These are phyloP conservation scores for Colletotrichum salicis DNA, from an alignment of 2,329 filamentous ascomycete species.

Conservation along the genomic window DNA sequence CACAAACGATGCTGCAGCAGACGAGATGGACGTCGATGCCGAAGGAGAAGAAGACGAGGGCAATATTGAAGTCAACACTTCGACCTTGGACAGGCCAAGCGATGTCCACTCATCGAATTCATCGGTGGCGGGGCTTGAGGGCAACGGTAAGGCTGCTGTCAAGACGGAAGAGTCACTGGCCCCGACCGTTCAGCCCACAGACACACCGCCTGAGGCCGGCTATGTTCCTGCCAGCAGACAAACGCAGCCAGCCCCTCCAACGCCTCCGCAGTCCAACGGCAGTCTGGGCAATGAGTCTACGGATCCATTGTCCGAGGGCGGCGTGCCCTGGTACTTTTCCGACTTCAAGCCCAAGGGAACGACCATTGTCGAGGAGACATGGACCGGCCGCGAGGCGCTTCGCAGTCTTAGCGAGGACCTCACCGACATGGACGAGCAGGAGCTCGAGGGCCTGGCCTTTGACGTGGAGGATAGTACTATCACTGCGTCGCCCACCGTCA, in stretches of 20 bases:
- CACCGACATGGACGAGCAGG: conserved; percentile 92
- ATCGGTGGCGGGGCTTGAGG: conserved; percentile 42
- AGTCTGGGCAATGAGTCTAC: conserved; percentile 58
- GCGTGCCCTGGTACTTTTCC: conserved; percentile 88
- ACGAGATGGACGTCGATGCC: conserved; percentile 50
- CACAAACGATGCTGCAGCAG: conserved; percentile 46
- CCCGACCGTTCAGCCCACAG: conserved; percentile 45
- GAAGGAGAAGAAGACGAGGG: conserved; percentile 50
- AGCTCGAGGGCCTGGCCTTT: conserved; percentile 76
- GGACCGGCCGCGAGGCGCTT: conserved; percentile 75
- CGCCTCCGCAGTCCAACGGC: conserved; percentile 73
- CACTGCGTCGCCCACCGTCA: conserved; percentile 48
- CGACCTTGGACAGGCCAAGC: conserved; percentile 45
- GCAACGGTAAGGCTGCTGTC: conserved; percentile 36
- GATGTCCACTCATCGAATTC: conserved; percentile 40
- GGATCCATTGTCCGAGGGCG: conserved; percentile 75
- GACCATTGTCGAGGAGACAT: conserved; percentile 79
- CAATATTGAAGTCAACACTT: conserved; percentile 60
- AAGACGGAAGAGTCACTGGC: conserved; percentile 41
- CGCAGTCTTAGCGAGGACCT: conserved; percentile 83
- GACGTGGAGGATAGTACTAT: conserved; percentile 63
- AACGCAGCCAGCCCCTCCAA: conserved; percentile 63
- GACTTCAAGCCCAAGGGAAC: conserved; percentile 83
- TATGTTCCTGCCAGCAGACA: conserved; percentile 50
- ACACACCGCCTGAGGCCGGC: conserved; percentile 60